These are phyloP conservation scores for Bipolaris sorokiniana DNA, from an alignment of 2,329 filamentous ascomycete genomes.

Conservation along the genomic window DNA sequence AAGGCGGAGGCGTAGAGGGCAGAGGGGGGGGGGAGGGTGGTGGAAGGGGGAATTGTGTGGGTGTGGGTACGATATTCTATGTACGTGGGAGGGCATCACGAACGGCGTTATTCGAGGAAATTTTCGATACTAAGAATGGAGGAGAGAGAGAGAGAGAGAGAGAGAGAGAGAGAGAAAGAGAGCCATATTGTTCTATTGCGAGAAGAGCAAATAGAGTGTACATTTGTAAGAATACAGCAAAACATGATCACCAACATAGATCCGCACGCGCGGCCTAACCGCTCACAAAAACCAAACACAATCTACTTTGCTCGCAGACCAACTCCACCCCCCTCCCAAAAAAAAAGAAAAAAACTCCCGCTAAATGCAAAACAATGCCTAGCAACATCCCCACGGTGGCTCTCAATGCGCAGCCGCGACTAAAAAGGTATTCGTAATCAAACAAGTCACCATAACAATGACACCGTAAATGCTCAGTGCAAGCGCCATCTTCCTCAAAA, in stretches of 20 bases:
- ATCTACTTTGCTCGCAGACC: background rate
- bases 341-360: conserved; percentile 6
- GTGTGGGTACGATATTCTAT: background rate
- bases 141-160: background rate
- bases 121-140: background rate
- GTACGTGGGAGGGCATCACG: background rate
- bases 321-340: too few species aligned
- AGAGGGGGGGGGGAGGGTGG: background rate
- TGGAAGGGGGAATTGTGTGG: too few species aligned
- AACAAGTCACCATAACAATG: conserved; percentile 86
- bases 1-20: background rate
- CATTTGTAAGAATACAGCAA: background rate
- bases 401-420: conserved; percentile 63
- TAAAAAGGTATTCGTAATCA: conserved; percentile 85
- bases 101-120: too few species aligned
- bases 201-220: too few species aligned
- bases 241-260: too few species aligned
- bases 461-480: conserved; percentile 82
- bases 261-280: background rate
- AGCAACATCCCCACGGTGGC: background rate
- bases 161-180: background rate
- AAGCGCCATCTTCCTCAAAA: conserved; percentile 74
- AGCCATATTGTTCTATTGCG: too few species aligned
- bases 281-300: background rate
- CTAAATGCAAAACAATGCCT: conserved; percentile 5